Percentiles rank a stretch among this genome's conserved stretches.
Conservation (phyloP, 2,329 filamentous ascomycete species). For the Ramichloridium luteum region DNA sequence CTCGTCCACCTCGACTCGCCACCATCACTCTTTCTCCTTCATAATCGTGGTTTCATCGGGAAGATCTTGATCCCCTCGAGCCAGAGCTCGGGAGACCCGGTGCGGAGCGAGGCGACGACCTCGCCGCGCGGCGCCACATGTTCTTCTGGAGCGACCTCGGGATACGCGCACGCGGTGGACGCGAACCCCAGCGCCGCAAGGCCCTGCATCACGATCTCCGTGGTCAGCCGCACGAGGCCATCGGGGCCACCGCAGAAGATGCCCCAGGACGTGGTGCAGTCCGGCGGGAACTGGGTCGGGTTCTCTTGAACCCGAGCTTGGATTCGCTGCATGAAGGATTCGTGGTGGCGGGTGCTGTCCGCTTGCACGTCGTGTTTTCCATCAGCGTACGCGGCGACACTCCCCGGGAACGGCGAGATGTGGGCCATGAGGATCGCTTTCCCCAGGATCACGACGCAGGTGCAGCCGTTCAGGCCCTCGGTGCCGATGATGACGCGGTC, state of each 20-base stretch:
- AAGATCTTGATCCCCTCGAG: too few species aligned
- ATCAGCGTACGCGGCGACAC: neutral
- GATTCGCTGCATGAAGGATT: neutral
- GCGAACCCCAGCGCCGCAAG: neutral
- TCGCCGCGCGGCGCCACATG: neutral
- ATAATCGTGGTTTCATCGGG: too few species aligned
- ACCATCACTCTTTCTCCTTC: too few species aligned
- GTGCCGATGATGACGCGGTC: too few species aligned
- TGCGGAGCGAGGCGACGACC: neutral
- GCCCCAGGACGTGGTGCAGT: too few species aligned
- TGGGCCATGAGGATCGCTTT: conserved; percentile 1
- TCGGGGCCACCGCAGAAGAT: conserved; percentile 1
- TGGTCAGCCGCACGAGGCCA: neutral
- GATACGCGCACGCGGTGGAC: neutral
- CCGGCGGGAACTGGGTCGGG: too few species aligned
- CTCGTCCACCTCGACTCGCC: too few species aligned
- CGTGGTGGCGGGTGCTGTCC: neutral
- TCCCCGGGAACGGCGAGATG: conserved; percentile 1
- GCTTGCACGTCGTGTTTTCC: neutral
- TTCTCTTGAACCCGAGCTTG: neutral
- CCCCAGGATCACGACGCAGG: neutral
- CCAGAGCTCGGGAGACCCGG: neutral
- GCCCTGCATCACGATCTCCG: neutral
- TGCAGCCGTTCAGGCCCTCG: conserved; percentile 1
- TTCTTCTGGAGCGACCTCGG: neutral